Evolutionary conservation across 768 basidiomycete species (phyloP).

Genomic region (Lanmaoa pseudosensibilis): DNA sequence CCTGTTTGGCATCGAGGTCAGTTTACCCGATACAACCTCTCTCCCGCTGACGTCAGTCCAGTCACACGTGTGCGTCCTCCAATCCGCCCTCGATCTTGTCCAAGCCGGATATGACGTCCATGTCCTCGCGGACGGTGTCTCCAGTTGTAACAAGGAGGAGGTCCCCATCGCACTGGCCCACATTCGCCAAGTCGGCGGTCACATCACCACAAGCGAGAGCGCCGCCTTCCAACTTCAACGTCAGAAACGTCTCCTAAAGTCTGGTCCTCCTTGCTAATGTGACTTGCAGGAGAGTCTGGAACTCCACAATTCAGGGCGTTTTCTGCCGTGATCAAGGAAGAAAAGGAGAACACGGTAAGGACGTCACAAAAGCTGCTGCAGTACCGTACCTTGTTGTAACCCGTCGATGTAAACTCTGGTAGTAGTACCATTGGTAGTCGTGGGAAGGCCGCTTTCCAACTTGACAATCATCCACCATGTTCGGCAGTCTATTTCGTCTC

Average conservation of each 20-base stretch:
- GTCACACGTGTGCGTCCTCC: slow-evolving; percentile 89
- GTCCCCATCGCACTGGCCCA: slow-evolving; percentile 70
- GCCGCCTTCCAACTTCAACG: slow-evolving; percentile 75
- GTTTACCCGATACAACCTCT: slow-evolving; percentile 13
- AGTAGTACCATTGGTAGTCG: neutral
- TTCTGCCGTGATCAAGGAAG: slow-evolving; percentile 72
- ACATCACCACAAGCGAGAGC: slow-evolving; percentile 80
- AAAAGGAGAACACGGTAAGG: slow-evolving; percentile 59
- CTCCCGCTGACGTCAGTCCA: slow-evolving; percentile 31
- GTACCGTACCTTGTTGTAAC: slow-evolving; percentile 23
- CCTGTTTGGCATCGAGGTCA: slow-evolving; percentile 86
- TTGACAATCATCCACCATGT: slow-evolving; percentile 18
- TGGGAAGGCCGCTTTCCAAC: slow-evolving; percentile 15
- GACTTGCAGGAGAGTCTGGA: slow-evolving; percentile 53
- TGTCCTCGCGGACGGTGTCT: slow-evolving; percentile 82
- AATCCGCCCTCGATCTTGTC: slow-evolving; percentile 74
- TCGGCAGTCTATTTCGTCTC: slow-evolving; percentile 52
- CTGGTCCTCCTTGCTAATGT: slow-evolving; percentile 14
- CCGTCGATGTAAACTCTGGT: neutral
- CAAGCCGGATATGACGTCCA: slow-evolving; percentile 52
- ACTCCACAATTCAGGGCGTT: slow-evolving; percentile 71
- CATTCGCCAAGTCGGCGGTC: slow-evolving; percentile 71
- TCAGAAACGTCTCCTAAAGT: slow-evolving; percentile 26
- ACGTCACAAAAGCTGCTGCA: slow-evolving; percentile 35
- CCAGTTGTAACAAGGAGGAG: slow-evolving; percentile 78